Evolutionary conservation across 257 asterid species (phyloP), one percentile per base, ranked within the genome.

Genomic region (Haberlea rhodopensis): DNA sequence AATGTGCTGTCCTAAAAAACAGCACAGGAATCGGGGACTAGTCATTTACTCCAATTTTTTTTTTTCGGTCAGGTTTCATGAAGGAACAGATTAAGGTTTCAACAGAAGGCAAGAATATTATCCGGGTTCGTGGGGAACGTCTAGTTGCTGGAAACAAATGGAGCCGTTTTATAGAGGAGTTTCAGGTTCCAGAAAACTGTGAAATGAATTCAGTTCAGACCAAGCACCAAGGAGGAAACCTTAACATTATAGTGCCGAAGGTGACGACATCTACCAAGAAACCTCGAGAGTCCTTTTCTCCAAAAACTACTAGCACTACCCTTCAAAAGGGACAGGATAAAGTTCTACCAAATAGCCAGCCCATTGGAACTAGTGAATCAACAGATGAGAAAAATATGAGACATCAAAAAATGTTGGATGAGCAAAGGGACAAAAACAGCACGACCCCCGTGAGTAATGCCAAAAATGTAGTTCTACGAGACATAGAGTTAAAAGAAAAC

Each of bases 141-240:
- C 51, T 78, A 1, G 80, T 83, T 46, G 83, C 80, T 0, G 94
- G 87, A 18, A 92, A 82, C 76, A 82, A 73, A 73, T 89, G 95
- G 96, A 82, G 80, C 62, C 87, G 92, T 0, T 92, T 92, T 49
- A 80, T 40, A 46, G 95, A 89, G 71, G 95, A 89, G 66, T 89
- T 68, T 68, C 82, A 70, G 54, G 77, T 82, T 53, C 94, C 97
- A 0, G 86, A 78, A 49, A 66, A 70, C 31, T 72, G 88, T 32
- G 81, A 76, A 57, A 66, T 84, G 54, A 73, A 73, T 53, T 77
- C 81, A 0, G 67, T 84, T 20, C 83, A 79, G 22, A 96, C 97
- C 43, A 87, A 75, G 77, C 83, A 66, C 51, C 84, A 81, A 27
- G 85, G 79, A 48, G 97, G 86, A 55, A 74, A 66, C 40, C 91